Base-by-base conservation (phyloP, 1,139 yeast species). In the Arxiozyma telluris region DNA sequence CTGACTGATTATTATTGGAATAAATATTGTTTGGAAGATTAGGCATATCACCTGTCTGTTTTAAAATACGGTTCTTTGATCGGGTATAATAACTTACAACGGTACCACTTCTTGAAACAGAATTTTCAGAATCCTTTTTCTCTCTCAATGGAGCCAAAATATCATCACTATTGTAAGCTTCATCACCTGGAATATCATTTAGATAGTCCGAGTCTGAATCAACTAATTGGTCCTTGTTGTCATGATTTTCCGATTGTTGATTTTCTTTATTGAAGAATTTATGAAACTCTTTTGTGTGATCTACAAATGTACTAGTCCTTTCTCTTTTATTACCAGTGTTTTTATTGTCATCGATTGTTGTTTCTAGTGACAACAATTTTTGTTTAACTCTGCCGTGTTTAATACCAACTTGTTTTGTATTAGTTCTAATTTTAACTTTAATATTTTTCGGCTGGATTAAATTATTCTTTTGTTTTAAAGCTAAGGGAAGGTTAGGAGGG, bases 311-410 rank as follows among this genome's bases (percentile, higher is more conserved):
- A n/a, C 56, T 21, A 39, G 47, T 58, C 15, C 54, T 46, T 43
- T 44, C 47, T 30, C 55, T 44, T 18, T 49, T 50, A 9, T 51
- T 43, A 23, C 51, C 53, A 4, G 47, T 49, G 21, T 54, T 53
- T 17, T 53, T 57, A 27, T 57, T 56, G 4, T 60, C 61, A 6
- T 64, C 66, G 34, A 60, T 61, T 1, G 65, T 58, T 18, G 71
- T 66, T 54, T 69, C 72, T 21, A 67, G 51, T 6, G 70, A 56
- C n/a, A 69, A 47, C 22, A 69, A 52, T 51, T 68, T 69, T 56
- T 66, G 68, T 51, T 68, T 69, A 8, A 68, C 66, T 51, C 62
- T 65, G 21, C 71, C 71, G 54, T 69, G 72, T 49, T 68, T 69
- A 43, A 69, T 69, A 51, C 71, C 71, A 20, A 68, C 64, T 53